Evolutionary conservation across 768 basidiomycete genomes (phyloP), one percentile per base, ranked within the genome.

Genomic region (Pulveroboletus sp.): DNA sequence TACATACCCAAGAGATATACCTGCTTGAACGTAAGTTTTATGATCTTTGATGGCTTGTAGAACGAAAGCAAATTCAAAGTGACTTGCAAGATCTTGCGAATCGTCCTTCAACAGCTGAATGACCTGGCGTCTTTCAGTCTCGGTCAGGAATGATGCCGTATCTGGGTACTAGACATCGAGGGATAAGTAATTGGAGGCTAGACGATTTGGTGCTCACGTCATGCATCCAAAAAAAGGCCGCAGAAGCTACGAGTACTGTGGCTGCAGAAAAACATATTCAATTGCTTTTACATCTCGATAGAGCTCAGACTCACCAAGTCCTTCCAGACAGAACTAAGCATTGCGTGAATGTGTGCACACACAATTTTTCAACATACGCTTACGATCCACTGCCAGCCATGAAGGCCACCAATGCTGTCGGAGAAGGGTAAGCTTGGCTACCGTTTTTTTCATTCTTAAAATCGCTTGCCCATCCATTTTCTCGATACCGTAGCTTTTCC

Each of bases 351-450:
- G n/a, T 29, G 4, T 23, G 36, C 9, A 16, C 5, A 45, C 14
- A 38, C 5, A 3, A n/a, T 31, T 20, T 2, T 20, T 37, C 21
- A n/a, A 17, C 17, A 40, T 31, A n/a, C n/a, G 36, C 45, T 45
- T 38, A 45, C 45, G 16, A 45, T 45, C 45, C 45, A 45, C 17
- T 45, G 45, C 45, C 45, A 45, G 14, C 45, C 45, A 38, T 19
- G 45, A 32, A 45, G 29, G 10, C 45, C 45, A 12, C 16, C 17
- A 6, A 45, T 38, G 3, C 45, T 45, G 20, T 9, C 16, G 29
- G 12, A 14, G 24, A 29, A 20, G n/a, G n/a, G n/a, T 24, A 12
- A 39, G 20, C 21, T 39, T 21, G 3, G 9, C 9, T 9, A 29
- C n/a, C n/a, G n/a, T n/a, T n/a, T n/a, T n/a, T n/a, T n/a, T n/a